Base-by-base conservation (phyloP, 164 flowering plant genomes). In the Aristolochia fimbriata region DNA sequence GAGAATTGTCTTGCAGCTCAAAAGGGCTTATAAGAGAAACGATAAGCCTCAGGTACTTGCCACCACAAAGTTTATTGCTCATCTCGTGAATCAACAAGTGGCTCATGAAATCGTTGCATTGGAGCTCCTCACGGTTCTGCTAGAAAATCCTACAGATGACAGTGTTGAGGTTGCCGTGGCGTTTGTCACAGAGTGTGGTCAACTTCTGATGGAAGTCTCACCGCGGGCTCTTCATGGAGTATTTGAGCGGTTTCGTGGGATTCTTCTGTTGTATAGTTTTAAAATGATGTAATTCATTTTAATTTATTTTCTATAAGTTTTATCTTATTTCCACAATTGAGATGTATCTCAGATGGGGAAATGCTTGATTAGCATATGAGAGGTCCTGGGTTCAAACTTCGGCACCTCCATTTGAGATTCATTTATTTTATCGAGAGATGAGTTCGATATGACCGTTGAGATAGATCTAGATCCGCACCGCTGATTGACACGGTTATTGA, bases 131-230 rank as follows among this genome's bases (percentile, higher is more conserved):
- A 84, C 88, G 0, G 68, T 85, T 43, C 55, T 88, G 65, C 71
- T 91, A 64, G 95, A 88, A 60, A 83, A 80, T 51, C 99, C 95
- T 12, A 79, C 95, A 1, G 97, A 94, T 78, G 99, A 91, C 62
- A 88, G 99, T 68, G 99, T 94, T 48, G 97, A 94, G 75, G 97
- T 91, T 15, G 96, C 97, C 22, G 97, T 85, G 59, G 95, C 95
- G 2, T 94, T 94, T 74, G 87, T 88, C 3, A 94, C 84, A 11
- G 96, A 94, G 65, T 94, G 99, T 67, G 99, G 99, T 15, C 81
- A 93, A 0, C 76, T 86, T 43, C 88, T 94, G 58, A 95, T 91
- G 65, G 99, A 93, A 54, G 81, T 88, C 59, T 79, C 87, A 1
- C 95, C 99, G 3, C 76, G 81, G 65, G 96, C 93, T 23, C 75